phyloP scores from a whole-genome alignment of 208 protist species.

The Eutreptiella sp. region DNA sequence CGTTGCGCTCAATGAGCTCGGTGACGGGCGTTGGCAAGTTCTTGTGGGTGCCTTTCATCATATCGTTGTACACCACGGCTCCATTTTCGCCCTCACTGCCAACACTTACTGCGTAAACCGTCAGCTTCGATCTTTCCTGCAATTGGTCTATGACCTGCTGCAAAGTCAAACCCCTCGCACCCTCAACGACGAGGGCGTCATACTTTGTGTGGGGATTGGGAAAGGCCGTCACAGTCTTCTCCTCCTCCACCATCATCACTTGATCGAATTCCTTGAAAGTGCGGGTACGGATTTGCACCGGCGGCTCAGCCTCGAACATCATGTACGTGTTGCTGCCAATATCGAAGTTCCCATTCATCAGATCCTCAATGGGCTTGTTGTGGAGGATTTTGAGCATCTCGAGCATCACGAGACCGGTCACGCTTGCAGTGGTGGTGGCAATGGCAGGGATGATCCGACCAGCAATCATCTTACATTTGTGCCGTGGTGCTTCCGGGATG shows the following conservation, averaged over 20 bases:
- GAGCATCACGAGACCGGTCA: conserved; percentile 40
- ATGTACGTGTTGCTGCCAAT: conserved; percentile 68
- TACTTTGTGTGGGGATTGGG: conserved; percentile 21
- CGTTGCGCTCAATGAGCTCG: no score
- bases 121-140: no score
- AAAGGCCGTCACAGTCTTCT: conserved; percentile 15
- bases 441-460: conserved; percentile 46
- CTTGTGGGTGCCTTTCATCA: no score
- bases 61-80: no score
- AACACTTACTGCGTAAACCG: no score
- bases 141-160: conserved; percentile 10
- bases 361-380: conserved; percentile 28
- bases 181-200: conserved; percentile 12
- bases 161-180: background rate
- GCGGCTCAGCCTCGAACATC: conserved; percentile 57
- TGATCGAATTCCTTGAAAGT: conserved; percentile 17
- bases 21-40: no score
- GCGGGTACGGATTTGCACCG: conserved; percentile 4
- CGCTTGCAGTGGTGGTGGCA: conserved; percentile 50
- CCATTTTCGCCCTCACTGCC: no score
- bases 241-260: conserved; percentile 34
- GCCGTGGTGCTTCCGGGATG: background rate
- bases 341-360: conserved; percentile 71
- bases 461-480: conserved; percentile 48
- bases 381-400: conserved; percentile 45